Conservation (phyloP, 805 yeast species). For the Sungouiella thailandica region DNA sequence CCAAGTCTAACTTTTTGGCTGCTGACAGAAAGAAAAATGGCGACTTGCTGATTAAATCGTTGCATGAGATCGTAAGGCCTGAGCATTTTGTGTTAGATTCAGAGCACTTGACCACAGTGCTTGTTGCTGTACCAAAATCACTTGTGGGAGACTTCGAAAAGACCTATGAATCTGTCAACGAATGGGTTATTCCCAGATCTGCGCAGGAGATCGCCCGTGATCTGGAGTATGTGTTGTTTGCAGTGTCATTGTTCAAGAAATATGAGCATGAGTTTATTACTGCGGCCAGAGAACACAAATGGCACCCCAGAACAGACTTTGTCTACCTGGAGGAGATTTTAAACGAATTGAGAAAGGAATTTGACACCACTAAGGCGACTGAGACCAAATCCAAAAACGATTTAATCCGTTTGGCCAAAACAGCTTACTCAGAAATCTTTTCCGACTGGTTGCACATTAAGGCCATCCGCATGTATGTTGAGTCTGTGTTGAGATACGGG, state of each 20-base stretch:
- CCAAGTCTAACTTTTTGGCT: constrained; percentile 77
- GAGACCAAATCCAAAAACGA: constrained; percentile 76
- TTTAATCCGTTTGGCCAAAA: constrained; percentile 72
- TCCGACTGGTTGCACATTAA: constrained; percentile 89
- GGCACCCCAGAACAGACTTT: constrained; percentile 85
- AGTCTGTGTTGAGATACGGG: constrained; percentile 92
- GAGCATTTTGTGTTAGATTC: constrained; percentile 80
- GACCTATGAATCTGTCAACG: constrained; percentile 69
- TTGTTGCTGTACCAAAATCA: constrained; percentile 80
- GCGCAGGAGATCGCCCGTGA: constrained; percentile 70
- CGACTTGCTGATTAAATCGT: constrained; percentile 82
- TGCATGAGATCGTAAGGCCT: constrained; percentile 82
- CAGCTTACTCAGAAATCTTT: constrained; percentile 85
- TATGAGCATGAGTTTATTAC: constrained; percentile 62
- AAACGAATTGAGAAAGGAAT: constrained; percentile 72
- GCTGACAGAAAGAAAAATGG: constrained; percentile 94
- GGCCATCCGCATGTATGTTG: constrained; percentile 83
- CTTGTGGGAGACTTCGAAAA: constrained; percentile 55
- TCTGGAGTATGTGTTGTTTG: constrained; percentile 65
- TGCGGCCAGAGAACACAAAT: constrained; percentile 77
- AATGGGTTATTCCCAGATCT: constrained; percentile 88
- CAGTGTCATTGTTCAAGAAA: constrained; percentile 83
- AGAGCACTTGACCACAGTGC: constrained; percentile 80
- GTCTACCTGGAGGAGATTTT: constrained; percentile 75
- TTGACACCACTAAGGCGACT: constrained; percentile 63